Base-by-base conservation (phyloP, 345 rosid genomes). In the Boechera divaricarpa region DNA sequence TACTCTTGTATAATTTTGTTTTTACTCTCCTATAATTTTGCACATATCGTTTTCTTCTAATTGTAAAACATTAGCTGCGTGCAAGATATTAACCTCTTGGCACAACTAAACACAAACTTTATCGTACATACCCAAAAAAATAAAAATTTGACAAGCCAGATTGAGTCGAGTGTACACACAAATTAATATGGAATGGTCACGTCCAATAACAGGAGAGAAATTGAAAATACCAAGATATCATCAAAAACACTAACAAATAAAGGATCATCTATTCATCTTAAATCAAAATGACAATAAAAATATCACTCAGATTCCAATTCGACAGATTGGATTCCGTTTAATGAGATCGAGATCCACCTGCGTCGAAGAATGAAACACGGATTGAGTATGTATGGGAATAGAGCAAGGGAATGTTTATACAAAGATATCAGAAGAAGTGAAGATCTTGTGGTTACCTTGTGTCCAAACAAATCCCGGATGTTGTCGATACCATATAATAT, bases 381-480 rank as follows among this genome's bases (percentile, higher is more conserved):
- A 10, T 15, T 21, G 26, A 29, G 2, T 7, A 15, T 26, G 2
- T 11, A 11, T 38, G 10, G 1, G 2, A 24, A 61, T 5, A 0
- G 9, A 60, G 18, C 47, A 62, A 62, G 18, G 33, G 5, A 24
- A 62, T 62, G 51, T 41, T 61, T 38, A 11, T 39, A 1, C 16
- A 61, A 21, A 39, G 6, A 21, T 5, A 7, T 59, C 1, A 53
- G 32, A 45, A 33, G 53, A n/a, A 59, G 49, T 29, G 1, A 53
- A 61, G 29, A 74, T 28, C 47, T 31, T 6, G 60, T 85, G 11
- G 12, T 12, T 63, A 94, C 98, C 97, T 89, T 92, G 88, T 92
- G 97, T 35, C 99, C 98, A 52, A 92, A 95, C 64, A 95, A 89
- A 84, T 95, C 99, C 6, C 99, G 84, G 70, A 95, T 92, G 83